Conservation (phyloP, 2,329 filamentous ascomycete species). For the Cercospora beticola region DNA sequence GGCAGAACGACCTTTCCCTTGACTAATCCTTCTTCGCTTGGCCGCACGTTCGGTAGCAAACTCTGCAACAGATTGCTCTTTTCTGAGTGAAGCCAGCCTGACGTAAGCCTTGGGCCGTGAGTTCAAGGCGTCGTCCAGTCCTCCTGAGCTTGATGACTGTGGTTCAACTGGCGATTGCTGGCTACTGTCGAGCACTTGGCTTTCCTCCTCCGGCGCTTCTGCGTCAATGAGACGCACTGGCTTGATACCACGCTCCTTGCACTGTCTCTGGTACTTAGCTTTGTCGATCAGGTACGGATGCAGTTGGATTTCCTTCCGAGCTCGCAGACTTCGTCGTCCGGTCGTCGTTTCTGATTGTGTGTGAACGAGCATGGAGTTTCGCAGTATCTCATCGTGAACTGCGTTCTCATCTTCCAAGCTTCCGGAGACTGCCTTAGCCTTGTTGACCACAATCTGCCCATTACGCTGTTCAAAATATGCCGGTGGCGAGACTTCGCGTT, state of each 20-base stretch:
- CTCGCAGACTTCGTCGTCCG: slow-evolving; percentile 41
- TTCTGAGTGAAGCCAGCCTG: background rate
- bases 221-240: slow-evolving; percentile 42
- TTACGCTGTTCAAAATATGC: slow-evolving; percentile 1
- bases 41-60: background rate
- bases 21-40: slow-evolving; percentile 6
- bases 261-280: slow-evolving; percentile 45
- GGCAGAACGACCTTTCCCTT: background rate
- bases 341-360: background rate
- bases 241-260: slow-evolving; percentile 45
- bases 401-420: background rate
- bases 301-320: slow-evolving; percentile 50
- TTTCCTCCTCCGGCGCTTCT: slow-evolving; percentile 18
- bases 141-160: background rate
- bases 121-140: background rate
- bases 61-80: background rate
- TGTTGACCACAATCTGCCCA: too few species aligned
- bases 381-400: slow-evolving; percentile 1
- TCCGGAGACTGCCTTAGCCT: background rate
- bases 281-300: slow-evolving; percentile 50
- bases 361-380: slow-evolving; percentile 3
- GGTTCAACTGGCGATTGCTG: slow-evolving; percentile 3
- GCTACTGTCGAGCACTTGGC: slow-evolving; percentile 16
- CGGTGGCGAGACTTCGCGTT: slow-evolving; percentile 29
- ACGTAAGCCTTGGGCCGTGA: slow-evolving; percentile 1